Base-by-base conservation (phyloP, 306 rosid genomes). In the Rosa lucieae region DNA sequence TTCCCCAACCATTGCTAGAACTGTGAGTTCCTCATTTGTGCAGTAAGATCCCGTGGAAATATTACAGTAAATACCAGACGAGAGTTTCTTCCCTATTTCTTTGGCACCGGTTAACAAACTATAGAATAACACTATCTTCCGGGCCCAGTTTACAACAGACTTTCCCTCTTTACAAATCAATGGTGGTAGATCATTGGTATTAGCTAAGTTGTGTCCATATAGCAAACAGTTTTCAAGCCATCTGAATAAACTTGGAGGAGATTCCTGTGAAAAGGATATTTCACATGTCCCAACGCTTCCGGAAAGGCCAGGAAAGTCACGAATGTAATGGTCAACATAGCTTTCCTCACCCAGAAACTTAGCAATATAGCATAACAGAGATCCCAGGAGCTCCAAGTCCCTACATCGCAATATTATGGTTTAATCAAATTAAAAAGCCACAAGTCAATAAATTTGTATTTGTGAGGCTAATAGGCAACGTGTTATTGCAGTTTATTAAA, bases 1-100 rank as follows among this genome's bases (percentile, higher is more conserved):
- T 89, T 94, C 99, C 78, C 97, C 99, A 85, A 92, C 97, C 99
- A 94, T 91, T 55, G 97, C 97, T 87, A 94, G 87, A 73, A 94
- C 92, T 56, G 91, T 81, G 47, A 94, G 92, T 83, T 94, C 97
- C 89, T 94, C 99, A 58, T 84, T 89, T 66, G 97, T 89, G 85
- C 84, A 84, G 87, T 94, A 87, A 65, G 95, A 89, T 77, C 99
- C 99, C 43, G 4, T 82, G 79, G 88, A 88, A 80, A 94, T 76
- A 73, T 85, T 89, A 77, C 99, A 94, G 79, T 84, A 81, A 80
- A 92, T 92, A 74, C 97, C 99, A 79, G 93, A 86, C 47, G 97
- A 86, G 71, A 94, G 95, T 85, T 91, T 89, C 76, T 83, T 92
- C 70, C 97, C 99, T 29, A 74, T 69, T 83, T 81, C 86, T 81